Evolutionary conservation across 2,329 filamentous ascomycete species (phyloP).

Genomic region (Graphilbum ipis-grandicollis): DNA sequence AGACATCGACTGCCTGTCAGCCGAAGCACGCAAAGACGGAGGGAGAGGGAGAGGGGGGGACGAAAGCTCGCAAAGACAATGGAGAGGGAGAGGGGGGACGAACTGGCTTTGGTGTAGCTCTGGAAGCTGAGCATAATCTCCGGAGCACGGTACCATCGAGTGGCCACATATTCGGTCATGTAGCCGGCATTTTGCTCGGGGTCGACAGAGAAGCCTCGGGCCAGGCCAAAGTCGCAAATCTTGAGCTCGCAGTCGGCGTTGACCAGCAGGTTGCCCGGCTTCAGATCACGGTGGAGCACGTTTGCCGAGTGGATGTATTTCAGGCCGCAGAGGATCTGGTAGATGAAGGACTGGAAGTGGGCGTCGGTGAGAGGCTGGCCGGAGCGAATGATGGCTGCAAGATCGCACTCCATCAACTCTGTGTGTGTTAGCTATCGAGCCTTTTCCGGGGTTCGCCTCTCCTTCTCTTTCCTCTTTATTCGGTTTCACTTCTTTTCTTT

Average conservation of each 20-base stretch:
- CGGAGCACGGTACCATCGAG: constrained; percentile 84
- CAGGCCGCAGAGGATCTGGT: constrained; percentile 95
- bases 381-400: constrained; percentile 93
- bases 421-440: too few relatives aligned
- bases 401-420: constrained; percentile 99
- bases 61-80: too few relatives aligned
- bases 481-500: too few relatives aligned
- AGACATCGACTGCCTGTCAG: constrained; percentile 84
- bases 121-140: constrained; percentile 99
- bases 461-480: too few relatives aligned
- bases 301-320: constrained; percentile 99
- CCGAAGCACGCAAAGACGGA: too few relatives aligned
- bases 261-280: constrained; percentile 91
- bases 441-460: too few relatives aligned
- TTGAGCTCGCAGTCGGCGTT: constrained; percentile 99
- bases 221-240: constrained; percentile 95
- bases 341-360: constrained; percentile 99
- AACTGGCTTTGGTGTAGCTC: constrained; percentile 99
- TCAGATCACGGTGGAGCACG: constrained; percentile 89
- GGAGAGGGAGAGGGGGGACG: constrained; percentile 15
- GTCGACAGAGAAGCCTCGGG: constrained; percentile 89
- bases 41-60: too few relatives aligned
- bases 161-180: constrained; percentile 99
- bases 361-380: constrained; percentile 95
- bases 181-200: constrained; percentile 97